Percentiles rank a stretch among this genome's conserved stretches.
Conservation (phyloP, 1,284 basidiomycete species). For the Takashimella tepidaria region DNA sequence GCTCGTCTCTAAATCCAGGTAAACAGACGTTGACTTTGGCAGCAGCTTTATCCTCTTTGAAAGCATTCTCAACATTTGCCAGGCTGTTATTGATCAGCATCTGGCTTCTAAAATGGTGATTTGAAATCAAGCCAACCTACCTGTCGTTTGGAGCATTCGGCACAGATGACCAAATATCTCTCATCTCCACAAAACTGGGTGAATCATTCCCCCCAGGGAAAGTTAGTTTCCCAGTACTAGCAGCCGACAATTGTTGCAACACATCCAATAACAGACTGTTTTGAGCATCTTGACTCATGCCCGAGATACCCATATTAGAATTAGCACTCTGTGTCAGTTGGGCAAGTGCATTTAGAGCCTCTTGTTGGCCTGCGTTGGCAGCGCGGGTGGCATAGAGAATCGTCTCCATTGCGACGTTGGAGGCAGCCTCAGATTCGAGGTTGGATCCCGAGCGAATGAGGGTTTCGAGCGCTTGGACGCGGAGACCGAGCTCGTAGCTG, state of each 20-base stretch:
- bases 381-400: slow-evolving; percentile 41
- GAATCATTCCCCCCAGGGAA: slow-evolving; percentile 1
- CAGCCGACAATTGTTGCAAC: slow-evolving; percentile 38
- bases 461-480: slow-evolving; percentile 41
- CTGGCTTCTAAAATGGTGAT: too few species aligned
- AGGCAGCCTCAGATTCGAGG: slow-evolving; percentile 35
- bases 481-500: slow-evolving; percentile 36
- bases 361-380: slow-evolving; percentile 35
- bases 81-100: slow-evolving; percentile 18
- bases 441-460: slow-evolving; percentile 38
- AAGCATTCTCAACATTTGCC: slow-evolving; percentile 54
- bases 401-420: slow-evolving; percentile 37
- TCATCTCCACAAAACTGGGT: slow-evolving; percentile 10
- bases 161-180: slow-evolving; percentile 35
- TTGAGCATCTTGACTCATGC: slow-evolving; percentile 35
- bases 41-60: slow-evolving; percentile 72
- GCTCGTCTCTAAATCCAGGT: slow-evolving; percentile 80
- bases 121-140: too few species aligned
- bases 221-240: slow-evolving; percentile 27
- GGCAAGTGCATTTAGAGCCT: slow-evolving; percentile 37
- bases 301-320: slow-evolving; percentile 23
- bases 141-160: slow-evolving; percentile 27
- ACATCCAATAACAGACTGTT: slow-evolving; percentile 41
- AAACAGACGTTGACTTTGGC: slow-evolving; percentile 90
- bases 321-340: slow-evolving; percentile 30